Percentiles rank a stretch among this genome's conserved stretches.
Evolutionary conservation across 1,284 basidiomycete genomes (phyloP).

Genomic region (Ustilago cynodontis): DNA sequence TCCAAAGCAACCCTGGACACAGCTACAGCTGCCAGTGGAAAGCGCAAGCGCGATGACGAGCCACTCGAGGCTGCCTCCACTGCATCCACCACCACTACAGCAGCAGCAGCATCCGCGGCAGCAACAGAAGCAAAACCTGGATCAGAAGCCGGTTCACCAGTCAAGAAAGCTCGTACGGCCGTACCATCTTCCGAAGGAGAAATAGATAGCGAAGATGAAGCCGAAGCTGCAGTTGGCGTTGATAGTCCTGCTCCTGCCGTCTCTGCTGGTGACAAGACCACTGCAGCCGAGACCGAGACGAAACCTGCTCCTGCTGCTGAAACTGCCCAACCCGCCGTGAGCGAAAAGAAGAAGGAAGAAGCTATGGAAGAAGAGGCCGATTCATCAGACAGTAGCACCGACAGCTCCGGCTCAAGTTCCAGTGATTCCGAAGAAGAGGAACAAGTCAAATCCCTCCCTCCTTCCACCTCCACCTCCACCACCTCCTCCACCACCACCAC

Average conservation of each 20-base stretch:
- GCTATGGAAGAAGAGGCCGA: conserved; percentile 20
- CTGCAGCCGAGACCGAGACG: conserved; percentile 1
- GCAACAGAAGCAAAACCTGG: background rate
- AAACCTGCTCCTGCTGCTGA: conserved; percentile 7
- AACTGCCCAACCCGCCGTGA: background rate
- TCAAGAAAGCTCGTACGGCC: conserved; percentile 30
- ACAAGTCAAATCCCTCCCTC: conserved; percentile 32
- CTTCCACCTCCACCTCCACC: conserved; percentile 4
- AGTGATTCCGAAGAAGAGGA: conserved; percentile 23
- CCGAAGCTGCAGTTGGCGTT: conserved; percentile 33
- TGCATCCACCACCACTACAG: background rate
- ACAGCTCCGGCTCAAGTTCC: background rate
- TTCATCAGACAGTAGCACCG: conserved; percentile 1
- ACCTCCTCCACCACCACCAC: conserved; percentile 2
- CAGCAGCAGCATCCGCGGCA: background rate
- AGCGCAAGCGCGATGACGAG: conserved; percentile 35
- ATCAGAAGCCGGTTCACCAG: conserved; percentile 15
- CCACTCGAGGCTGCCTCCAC: background rate
- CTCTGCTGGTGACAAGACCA: background rate
- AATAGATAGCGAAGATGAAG: conserved; percentile 48
- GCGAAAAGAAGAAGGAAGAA: conserved; percentile 10
- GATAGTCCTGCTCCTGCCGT: background rate
- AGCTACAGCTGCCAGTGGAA: conserved; percentile 15
- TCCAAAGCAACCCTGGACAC: background rate
- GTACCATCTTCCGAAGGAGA: conserved; percentile 26